Percentiles rank a stretch among this genome's conserved stretches.
Conservation (phyloP, 2,329 filamentous ascomycete species). For the Cadophora malorum region DNA sequence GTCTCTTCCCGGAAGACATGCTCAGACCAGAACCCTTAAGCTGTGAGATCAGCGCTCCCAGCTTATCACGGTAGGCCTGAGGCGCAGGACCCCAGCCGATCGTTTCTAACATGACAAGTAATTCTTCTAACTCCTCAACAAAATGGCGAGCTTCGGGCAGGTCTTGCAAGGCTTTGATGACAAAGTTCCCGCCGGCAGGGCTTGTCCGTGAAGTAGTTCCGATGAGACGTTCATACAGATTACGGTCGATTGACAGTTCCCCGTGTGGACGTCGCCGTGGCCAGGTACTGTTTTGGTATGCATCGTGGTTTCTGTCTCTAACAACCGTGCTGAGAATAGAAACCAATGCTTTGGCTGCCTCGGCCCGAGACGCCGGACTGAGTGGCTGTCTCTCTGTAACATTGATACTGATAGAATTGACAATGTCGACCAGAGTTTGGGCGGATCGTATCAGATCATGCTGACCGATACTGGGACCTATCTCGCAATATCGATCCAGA, state of each 20-base stretch:
- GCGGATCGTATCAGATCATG: constrained; percentile 41
- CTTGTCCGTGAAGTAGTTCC: constrained; percentile 31
- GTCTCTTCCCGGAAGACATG: constrained; percentile 35
- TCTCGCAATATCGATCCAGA: constrained; percentile 38
- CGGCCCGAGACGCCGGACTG: constrained; percentile 28
- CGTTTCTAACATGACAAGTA: constrained; percentile 28
- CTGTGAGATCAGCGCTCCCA: constrained; percentile 34
- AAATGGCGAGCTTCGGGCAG: constrained; percentile 37
- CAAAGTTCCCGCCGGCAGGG: constrained; percentile 36
- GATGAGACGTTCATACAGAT: constrained; percentile 42
- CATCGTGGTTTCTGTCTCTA: constrained; percentile 37
- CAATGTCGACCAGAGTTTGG: constrained; percentile 37
- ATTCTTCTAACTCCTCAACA: constrained; percentile 36
- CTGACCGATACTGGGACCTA: constrained; percentile 33
- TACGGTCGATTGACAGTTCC: constrained; percentile 40
- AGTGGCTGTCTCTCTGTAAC: constrained; percentile 34
- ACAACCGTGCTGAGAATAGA: constrained; percentile 40
- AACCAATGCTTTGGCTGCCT: constrained; percentile 39
- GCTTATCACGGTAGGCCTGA: constrained; percentile 33
- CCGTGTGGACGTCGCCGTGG: constrained; percentile 33
- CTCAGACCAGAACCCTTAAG: constrained; percentile 30
- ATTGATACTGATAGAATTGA: constrained; percentile 37
- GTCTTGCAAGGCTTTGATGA: constrained; percentile 39
- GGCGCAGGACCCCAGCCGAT: constrained; percentile 37
- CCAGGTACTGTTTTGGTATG: constrained; percentile 35